Base-by-base conservation (phyloP, 257 asterid species). In the Solanum virginianum region DNA sequence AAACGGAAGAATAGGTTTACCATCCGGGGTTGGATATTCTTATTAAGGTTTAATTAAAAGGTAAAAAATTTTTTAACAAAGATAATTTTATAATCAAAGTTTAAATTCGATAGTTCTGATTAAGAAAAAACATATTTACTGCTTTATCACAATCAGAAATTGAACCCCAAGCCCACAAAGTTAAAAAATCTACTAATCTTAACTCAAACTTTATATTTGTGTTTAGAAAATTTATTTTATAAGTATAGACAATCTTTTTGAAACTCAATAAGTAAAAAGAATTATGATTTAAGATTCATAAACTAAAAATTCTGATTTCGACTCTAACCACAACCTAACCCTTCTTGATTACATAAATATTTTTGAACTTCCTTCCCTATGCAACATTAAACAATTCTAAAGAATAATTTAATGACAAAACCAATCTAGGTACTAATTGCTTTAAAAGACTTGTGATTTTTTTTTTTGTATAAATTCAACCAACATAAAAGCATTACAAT, bases 321-420 rank as follows among this genome's bases (percentile, higher is more conserved):
- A 6, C 26, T 9, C 5, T 62, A 0, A n/a, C 8, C 36, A 11
- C 0, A 36, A 36, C 41, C 0, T 32, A 22, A 22, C 36, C 8
- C 36, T 22, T 10, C 69, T 39, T 39, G 53, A 6, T 39, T 17
- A 17, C 79, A 69, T 69, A 69, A 36, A 36, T 17, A 4, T 36
- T 36, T 36, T 69, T 62, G 55, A 36, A 68, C 85, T 81, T 89
- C 85, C 84, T 89, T 85, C 90, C 85, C 90, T 90, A 69, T 82
- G 81, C 39, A 74, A 5, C 53, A 53, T 20, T 66, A 77, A 65
- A 69, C 85, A 82, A 72, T 72, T 81, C 57, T 80, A 66, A 75
- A 85, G 80, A 20, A 59, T 77, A 77, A 8, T 77, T 15, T 77
- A 24, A 49, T 71, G 18, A 41, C 55, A 71, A 71, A 39, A 49